Percentiles rank a stretch among this genome's conserved stretches.
These are phyloP conservation scores for Aspergillus ellipticus DNA, from an alignment of 495 filamentous ascomycete genomes.

Conservation along the genomic window DNA sequence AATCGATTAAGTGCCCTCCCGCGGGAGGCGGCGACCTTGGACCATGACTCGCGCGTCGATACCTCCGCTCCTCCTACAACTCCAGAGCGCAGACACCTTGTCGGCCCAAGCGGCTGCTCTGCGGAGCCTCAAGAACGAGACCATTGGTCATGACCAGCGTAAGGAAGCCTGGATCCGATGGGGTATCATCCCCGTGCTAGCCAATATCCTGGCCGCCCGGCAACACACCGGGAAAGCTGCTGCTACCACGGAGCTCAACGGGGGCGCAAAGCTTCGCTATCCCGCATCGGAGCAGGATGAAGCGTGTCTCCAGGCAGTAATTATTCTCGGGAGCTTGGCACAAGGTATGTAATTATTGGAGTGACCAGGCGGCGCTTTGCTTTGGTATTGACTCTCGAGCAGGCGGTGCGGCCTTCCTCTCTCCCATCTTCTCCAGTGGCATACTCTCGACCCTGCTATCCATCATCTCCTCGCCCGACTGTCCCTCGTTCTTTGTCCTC, in stretches of 20 bases:
- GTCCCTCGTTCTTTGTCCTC: conserved; percentile 61
- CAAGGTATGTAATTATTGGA: conserved; percentile 56
- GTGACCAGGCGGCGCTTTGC: background rate
- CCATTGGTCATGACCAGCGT: conserved; percentile 81
- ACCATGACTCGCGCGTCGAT: conserved; percentile 48
- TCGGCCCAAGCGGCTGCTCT: conserved; percentile 62
- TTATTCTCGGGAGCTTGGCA: conserved; percentile 78
- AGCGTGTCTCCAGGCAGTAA: conserved; percentile 71
- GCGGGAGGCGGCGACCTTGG: conserved; percentile 33
- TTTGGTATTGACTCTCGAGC: conserved; percentile 19
- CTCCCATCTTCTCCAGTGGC: conserved; percentile 63
- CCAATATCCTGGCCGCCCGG: conserved; percentile 51
- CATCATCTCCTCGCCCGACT: conserved; percentile 60
- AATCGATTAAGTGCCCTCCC: conserved; percentile 10
- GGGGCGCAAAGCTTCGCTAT: conserved; percentile 18
- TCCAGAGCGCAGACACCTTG: conserved; percentile 56
- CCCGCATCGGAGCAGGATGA: conserved; percentile 53
- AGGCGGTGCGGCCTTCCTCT: conserved; percentile 80
- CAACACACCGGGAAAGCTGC: conserved; percentile 35
- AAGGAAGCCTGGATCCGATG: conserved; percentile 71
- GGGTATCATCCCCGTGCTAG: conserved; percentile 67
- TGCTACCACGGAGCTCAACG: conserved; percentile 32
- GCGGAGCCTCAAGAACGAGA: conserved; percentile 75
- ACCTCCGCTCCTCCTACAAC: conserved; percentile 57
- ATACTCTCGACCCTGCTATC: conserved; percentile 64